Evolutionary conservation across 495 filamentous ascomycete genomes (phyloP).

Genomic region (Aspergillus heteromorphus): DNA sequence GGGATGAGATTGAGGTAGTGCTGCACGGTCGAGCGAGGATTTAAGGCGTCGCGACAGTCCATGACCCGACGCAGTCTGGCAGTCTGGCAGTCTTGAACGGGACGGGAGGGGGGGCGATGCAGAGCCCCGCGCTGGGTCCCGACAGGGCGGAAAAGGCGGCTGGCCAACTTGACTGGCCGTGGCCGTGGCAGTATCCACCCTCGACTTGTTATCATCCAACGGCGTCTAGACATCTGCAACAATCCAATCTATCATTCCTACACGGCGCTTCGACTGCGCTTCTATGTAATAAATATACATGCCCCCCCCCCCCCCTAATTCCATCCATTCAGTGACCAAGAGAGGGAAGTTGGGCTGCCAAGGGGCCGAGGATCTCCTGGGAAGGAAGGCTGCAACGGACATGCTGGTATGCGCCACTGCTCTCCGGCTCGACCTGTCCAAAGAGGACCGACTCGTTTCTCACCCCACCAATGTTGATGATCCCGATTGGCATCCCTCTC

Average conservation of each 20-base stretch:
- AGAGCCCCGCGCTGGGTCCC: slow-evolving; percentile 12
- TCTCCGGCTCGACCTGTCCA: slow-evolving; percentile 30
- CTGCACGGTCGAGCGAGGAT: slow-evolving; percentile 7
- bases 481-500: slow-evolving; percentile 74
- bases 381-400: slow-evolving; percentile 37
- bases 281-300: neutral
- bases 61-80: slow-evolving; percentile 16
- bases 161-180: no score
- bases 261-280: no score
- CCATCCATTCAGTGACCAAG: slow-evolving; percentile 9
- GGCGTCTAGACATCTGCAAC: no score
- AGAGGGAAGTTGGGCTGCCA: slow-evolving; percentile 27
- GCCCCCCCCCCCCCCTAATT: neutral
- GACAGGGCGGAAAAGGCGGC: neutral
- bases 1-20: slow-evolving; percentile 27
- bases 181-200: no score
- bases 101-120: slow-evolving; percentile 1
- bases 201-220: no score
- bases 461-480: slow-evolving; percentile 79
- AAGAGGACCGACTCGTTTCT: slow-evolving; percentile 72
- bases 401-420: slow-evolving; percentile 13
- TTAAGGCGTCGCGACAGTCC: slow-evolving; percentile 15
- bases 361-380: slow-evolving; percentile 32
- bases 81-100: no score
- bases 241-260: no score